phyloP scores from a whole-genome alignment of 164 flowering plant genomes.

The Magnolia kwangsiensis region DNA sequence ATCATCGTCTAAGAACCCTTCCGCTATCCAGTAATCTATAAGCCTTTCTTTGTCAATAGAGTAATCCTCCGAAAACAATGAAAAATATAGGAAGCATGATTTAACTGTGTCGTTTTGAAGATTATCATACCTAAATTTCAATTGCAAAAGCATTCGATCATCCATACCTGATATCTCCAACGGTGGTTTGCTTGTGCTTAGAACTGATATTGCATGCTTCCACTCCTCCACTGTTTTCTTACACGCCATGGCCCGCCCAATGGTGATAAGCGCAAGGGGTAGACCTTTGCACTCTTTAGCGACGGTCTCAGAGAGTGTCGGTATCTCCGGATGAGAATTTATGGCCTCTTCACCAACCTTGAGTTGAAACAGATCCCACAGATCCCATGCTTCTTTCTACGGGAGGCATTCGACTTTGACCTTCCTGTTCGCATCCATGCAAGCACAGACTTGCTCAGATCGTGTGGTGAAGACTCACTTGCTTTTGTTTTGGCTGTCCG shows the following conservation, averaged over 20 bases:
- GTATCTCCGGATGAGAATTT: background rate
- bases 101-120: background rate
- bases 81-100: constrained; percentile 11
- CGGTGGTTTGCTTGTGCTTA: background rate
- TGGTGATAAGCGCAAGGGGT: constrained; percentile 11
- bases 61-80: constrained; percentile 12
- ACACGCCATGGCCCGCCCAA: constrained; percentile 11
- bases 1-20: constrained; percentile 9
- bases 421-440: constrained; percentile 7
- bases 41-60: constrained; percentile 4
- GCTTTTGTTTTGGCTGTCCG: background rate
- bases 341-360: constrained; percentile 7
- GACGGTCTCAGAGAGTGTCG: constrained; percentile 1
- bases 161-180: constrained; percentile 5
- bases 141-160: background rate
- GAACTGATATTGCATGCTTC: constrained; percentile 6
- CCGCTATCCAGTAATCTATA: constrained; percentile 13
- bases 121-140: constrained; percentile 15
- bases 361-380: constrained; percentile 3
- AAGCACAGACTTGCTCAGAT: background rate
- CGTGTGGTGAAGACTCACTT: constrained; percentile 12
- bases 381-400: constrained; percentile 8
- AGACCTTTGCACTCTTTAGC: constrained; percentile 9
- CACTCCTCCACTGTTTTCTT: background rate
- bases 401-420: constrained; percentile 4